Conservation (phyloP, 208 protist genomes). For the Porcisia hertigi region DNA sequence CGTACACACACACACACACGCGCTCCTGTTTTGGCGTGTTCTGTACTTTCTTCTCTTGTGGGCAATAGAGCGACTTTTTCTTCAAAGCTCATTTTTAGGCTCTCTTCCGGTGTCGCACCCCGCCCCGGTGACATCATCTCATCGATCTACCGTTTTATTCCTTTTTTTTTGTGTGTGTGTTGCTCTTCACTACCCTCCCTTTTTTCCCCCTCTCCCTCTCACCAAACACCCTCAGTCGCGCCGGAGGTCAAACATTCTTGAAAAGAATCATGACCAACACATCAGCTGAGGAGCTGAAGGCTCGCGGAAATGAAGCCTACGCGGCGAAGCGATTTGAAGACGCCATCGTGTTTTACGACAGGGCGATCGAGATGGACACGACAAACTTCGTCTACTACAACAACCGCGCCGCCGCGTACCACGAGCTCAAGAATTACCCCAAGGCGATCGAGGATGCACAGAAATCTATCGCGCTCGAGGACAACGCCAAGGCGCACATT, state of each 20-base stretch:
- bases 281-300: conserved; percentile 63
- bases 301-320: conserved; percentile 83
- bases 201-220: not conserved
- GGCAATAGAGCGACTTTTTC: not conserved
- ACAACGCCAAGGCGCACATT: conserved; percentile 69
- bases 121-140: not conserved
- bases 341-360: conserved; percentile 72
- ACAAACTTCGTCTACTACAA: conserved; percentile 80
- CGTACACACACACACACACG: not conserved
- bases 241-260: not conserved
- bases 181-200: not conserved
- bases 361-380: conserved; percentile 74
- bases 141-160: not conserved
- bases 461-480: conserved; percentile 48
- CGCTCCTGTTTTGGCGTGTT: not conserved
- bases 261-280: conserved; percentile 22
- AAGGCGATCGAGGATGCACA: conserved; percentile 70
- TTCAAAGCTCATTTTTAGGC: not conserved
- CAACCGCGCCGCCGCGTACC: conserved; percentile 87
- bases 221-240: not conserved
- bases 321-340: conserved; percentile 73
- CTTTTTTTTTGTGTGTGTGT: not conserved
- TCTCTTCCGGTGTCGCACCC: not conserved
- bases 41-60: not conserved
- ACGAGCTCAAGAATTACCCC: conserved; percentile 75